A percentile compares a stretch with the other conserved stretches of the same genome.
Conservation (phyloP, 1,284 basidiomycete species). For the Binderoboletus segoi region DNA sequence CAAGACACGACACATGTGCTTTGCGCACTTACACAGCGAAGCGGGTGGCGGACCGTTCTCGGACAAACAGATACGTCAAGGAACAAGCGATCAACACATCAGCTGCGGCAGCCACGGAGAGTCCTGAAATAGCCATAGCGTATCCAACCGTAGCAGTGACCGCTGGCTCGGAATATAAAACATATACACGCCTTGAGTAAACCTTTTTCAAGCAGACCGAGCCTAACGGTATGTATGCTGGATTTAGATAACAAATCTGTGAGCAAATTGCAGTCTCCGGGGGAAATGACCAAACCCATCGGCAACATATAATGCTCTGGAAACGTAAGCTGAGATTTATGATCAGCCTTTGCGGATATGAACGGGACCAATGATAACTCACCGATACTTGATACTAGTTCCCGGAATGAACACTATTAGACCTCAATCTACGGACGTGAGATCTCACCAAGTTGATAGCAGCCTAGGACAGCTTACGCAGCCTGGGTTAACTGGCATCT, state of each 20-base stretch:
- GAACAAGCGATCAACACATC: constrained; percentile 12
- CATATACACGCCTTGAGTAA: not conserved
- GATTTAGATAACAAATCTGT: not conserved
- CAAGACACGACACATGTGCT: not conserved
- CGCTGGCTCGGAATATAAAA: not conserved
- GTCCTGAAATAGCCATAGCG: not conserved
- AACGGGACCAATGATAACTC: not conserved
- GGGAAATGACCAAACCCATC: not conserved
- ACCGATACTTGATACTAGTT: constrained; percentile 2
- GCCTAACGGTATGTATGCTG: not conserved
- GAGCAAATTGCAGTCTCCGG: not conserved
- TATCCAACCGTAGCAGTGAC: not conserved
- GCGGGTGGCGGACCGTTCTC: not conserved
- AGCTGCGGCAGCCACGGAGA: not conserved
- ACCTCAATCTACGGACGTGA: too few relatives aligned
- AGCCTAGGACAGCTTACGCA: not conserved
- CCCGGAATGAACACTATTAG: not conserved
- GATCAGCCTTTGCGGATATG: not conserved
- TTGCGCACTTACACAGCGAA: not conserved
- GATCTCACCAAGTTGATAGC: constrained; percentile 6
- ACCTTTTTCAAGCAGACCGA: not conserved
- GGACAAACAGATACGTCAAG: constrained; percentile 8
- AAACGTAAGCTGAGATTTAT: not conserved
- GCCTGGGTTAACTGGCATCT: not conserved
- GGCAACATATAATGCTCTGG: not conserved